Percentiles rank a stretch among this genome's conserved stretches.
phyloP scores from a whole-genome alignment of 345 rosid genomes.

The Rhodamnia rubescens region DNA sequence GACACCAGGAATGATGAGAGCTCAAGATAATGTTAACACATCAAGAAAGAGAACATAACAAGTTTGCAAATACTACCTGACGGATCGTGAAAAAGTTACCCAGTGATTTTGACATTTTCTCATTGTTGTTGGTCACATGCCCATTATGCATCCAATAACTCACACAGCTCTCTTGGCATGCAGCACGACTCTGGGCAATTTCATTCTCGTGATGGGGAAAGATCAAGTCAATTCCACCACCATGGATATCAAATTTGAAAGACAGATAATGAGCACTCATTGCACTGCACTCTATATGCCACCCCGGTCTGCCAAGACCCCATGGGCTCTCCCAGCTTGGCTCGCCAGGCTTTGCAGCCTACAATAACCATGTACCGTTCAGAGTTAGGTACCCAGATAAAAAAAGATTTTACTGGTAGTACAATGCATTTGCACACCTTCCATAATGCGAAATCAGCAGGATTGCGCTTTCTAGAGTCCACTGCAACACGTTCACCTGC shows the following conservation, averaged over 20 bases:
- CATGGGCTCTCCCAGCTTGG: conserved; percentile 87
- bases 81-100: conserved; percentile 1
- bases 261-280: conserved; percentile 1
- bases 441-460: conserved; percentile 91
- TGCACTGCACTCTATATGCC: conserved; percentile 64
- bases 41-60: neutral
- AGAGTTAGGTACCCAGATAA: neutral
- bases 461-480: conserved; percentile 73
- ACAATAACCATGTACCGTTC: conserved; percentile 10
- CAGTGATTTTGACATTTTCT: conserved; percentile 1
- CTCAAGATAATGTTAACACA: neutral
- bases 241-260: neutral
- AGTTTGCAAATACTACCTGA: neutral
- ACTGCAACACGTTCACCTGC: conserved; percentile 86
- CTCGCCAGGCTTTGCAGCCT: conserved; percentile 90
- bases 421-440: conserved; percentile 33
- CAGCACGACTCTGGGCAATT: neutral
- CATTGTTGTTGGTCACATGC: neutral
- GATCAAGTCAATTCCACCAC: neutral
- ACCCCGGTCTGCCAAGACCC: conserved; percentile 95
- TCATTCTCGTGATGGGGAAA: neutral
- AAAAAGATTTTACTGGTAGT: neutral
- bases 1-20: conserved; percentile 58
- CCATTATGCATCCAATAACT: conserved; percentile 1
- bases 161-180: neutral